phyloP scores from a whole-genome alignment of 1,139 yeast genomes.

The Lodderomyces oxycetoniae region DNA sequence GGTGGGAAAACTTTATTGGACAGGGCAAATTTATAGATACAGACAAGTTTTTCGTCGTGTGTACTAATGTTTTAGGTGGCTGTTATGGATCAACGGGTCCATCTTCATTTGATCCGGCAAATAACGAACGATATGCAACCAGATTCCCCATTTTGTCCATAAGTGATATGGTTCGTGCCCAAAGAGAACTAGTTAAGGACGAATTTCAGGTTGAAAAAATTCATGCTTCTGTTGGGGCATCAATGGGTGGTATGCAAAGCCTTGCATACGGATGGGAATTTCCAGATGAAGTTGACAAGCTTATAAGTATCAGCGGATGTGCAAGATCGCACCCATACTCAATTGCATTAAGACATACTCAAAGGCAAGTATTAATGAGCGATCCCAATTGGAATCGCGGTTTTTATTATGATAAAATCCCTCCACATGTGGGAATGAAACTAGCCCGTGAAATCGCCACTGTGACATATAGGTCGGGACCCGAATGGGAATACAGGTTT shows the following conservation, averaged over 20 bases:
- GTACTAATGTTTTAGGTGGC: conserved; percentile 91
- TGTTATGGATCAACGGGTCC: conserved; percentile 97
- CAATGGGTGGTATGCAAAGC: conserved; percentile 98
- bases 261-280: conserved; percentile 83
- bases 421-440: conserved; percentile 95
- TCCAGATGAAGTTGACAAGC: conserved; percentile 67
- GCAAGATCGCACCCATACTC: conserved; percentile 93
- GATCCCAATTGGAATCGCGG: conserved; percentile 96
- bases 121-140: conserved; percentile 67
- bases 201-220: conserved; percentile 60
- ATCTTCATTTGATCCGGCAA: conserved; percentile 71
- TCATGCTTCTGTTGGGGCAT: conserved; percentile 82
- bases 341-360: conserved; percentile 89
- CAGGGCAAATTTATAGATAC: conserved; percentile 79
- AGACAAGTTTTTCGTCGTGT: conserved; percentile 70
- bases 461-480: conserved; percentile 90
- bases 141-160: conserved; percentile 82
- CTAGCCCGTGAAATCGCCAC: conserved; percentile 91
- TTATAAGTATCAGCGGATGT: conserved; percentile 82
- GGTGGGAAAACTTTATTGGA: conserved; percentile 97
- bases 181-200: conserved; percentile 59
- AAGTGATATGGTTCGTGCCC: conserved; percentile 90
- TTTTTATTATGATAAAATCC: conserved; percentile 69
- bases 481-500: conserved; percentile 93
- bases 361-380: conserved; percentile 88